Evolutionary conservation across 495 filamentous ascomycete genomes (phyloP).

Genomic region (Hypoxylon cercidicola): DNA sequence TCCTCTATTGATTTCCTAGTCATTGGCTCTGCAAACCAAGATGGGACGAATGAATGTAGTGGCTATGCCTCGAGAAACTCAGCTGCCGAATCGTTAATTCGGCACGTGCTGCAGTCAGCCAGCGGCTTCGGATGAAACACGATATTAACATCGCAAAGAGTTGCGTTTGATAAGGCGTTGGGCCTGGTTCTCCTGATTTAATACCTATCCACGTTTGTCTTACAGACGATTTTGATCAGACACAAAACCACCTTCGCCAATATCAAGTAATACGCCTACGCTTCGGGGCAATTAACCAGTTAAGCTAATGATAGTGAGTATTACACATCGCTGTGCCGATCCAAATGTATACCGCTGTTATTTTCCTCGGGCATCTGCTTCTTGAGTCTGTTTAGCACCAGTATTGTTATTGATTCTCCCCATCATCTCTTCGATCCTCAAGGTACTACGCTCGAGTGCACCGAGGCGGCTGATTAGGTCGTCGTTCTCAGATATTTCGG

Average conservation of each 20-base stretch:
- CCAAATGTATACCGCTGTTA: background rate
- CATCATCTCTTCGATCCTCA: conserved; percentile 53
- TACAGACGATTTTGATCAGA: conserved; percentile 1
- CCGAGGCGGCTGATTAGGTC: conserved; percentile 50
- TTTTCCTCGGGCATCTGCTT: conserved; percentile 9
- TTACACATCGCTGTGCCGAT: conserved; percentile 8
- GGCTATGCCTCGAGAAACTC: too few relatives aligned
- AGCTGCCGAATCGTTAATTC: too few relatives aligned
- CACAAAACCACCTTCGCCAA: conserved; percentile 4
- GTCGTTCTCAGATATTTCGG: conserved; percentile 51
- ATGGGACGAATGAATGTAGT: background rate
- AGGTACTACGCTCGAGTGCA: conserved; percentile 50
- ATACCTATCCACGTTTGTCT: background rate
- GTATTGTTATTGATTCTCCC: conserved; percentile 37
- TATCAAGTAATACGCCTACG: conserved; percentile 14
- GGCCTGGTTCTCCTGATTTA: background rate
- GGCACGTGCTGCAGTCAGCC: too few relatives aligned
- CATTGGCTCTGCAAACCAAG: background rate
- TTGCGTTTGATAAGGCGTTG: background rate
- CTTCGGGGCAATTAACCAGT: conserved; percentile 48
- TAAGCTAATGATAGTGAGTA: conserved; percentile 37
- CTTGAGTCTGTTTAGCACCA: background rate
- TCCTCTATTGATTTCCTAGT: background rate
- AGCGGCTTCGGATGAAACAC: background rate
- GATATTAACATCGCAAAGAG: background rate